Evolutionary conservation across 805 yeast species (phyloP).

Genomic region (Wickerhamiella hasegawae): DNA sequence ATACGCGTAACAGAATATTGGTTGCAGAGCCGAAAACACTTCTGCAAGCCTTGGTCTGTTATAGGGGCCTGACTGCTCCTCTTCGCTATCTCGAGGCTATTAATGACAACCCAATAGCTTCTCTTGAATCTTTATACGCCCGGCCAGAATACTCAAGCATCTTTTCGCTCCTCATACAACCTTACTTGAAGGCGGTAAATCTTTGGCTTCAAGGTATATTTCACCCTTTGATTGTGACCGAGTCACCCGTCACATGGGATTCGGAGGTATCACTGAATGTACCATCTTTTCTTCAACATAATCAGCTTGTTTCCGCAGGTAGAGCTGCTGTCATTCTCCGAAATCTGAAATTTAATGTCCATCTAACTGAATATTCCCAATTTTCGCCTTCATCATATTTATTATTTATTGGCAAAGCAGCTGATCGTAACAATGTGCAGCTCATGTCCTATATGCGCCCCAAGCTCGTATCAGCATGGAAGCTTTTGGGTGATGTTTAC

Average conservation of each 20-base stretch:
- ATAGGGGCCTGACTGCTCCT: background rate
- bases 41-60: background rate
- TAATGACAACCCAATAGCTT: background rate
- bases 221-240: background rate
- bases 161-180: background rate
- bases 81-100: background rate
- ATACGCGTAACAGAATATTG: background rate
- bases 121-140: background rate
- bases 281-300: background rate
- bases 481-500: slow-evolving; percentile 6
- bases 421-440: background rate
- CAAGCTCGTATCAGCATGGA: slow-evolving; percentile 6
- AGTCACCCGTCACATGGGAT: background rate
- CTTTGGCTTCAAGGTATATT: background rate
- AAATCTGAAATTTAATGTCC: background rate
- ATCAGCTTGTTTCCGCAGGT: background rate
- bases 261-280: background rate
- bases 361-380: background rate
- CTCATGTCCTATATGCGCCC: slow-evolving; percentile 5
- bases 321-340: background rate
- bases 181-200: background rate
- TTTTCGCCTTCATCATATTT: background rate
- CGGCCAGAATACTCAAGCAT: background rate
- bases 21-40: background rate
- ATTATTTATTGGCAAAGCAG: background rate